Conservation (phyloP, 257 asterid genomes). For the Salvia miltiorrhiza region DNA sequence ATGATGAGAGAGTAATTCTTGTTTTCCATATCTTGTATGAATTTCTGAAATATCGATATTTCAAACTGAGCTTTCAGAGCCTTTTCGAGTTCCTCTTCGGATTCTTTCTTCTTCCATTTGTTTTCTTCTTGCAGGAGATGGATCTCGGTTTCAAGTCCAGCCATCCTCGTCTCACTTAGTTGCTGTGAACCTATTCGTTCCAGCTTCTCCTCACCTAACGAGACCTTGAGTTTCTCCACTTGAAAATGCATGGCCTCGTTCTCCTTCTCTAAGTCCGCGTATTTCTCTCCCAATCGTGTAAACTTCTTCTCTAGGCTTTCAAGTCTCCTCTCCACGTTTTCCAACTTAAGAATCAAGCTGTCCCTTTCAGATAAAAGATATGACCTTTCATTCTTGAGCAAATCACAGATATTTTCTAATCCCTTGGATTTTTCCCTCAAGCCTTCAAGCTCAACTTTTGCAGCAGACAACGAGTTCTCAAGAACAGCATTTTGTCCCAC, state of each 20-base stretch:
- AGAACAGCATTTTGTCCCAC: conserved; percentile 76
- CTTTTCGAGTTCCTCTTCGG: conserved; percentile 77
- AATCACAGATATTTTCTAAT: conserved; percentile 65
- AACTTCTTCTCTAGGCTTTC: conserved; percentile 60
- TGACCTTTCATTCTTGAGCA: conserved; percentile 72
- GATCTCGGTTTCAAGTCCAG: conserved; percentile 64
- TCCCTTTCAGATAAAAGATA: conserved; percentile 64
- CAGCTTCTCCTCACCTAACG: conserved; percentile 64
- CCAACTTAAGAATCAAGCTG: conserved; percentile 49
- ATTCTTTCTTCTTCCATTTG: conserved; percentile 60
- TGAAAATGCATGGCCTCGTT: conserved; percentile 59
- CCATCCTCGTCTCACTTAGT: conserved; percentile 53
- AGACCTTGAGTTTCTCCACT: conserved; percentile 53
- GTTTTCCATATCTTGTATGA: conserved; percentile 87
- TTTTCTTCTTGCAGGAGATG: conserved; percentile 74
- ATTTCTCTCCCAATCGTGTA: conserved; percentile 66
- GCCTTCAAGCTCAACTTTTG: conserved; percentile 81
- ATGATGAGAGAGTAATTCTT: conserved; percentile 60
- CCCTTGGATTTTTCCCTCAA: conserved; percentile 90
- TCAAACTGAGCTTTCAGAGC: conserved; percentile 82
- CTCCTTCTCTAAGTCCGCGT: conserved; percentile 66
- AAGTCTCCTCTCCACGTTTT: conserved; percentile 53
- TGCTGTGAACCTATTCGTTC: conserved; percentile 48
- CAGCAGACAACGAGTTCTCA: conserved; percentile 65
- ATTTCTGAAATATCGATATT: conserved; percentile 76